Evolutionary conservation across 768 basidiomycete genomes (phyloP).

Genomic region (Psilocybe cubensis): DNA sequence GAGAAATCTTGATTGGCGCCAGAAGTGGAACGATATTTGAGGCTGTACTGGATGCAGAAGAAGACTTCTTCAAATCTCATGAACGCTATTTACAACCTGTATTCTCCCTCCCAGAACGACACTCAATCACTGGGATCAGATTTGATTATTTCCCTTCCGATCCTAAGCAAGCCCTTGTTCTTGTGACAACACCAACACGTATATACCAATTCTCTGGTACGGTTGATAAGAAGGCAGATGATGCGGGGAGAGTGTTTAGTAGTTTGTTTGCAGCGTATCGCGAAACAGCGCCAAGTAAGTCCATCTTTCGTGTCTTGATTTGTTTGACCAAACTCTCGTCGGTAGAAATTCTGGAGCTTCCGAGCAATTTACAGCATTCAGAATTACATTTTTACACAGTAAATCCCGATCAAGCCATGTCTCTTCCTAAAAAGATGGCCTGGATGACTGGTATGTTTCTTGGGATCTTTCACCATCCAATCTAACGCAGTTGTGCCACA

Average conservation of each 20-base stretch:
- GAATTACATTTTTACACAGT: constrained; percentile 82
- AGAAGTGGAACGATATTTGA: constrained; percentile 88
- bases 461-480: background rate
- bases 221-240: constrained; percentile 71
- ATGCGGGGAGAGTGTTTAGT: constrained; percentile 75
- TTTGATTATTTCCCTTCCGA: constrained; percentile 76
- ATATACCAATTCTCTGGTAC: constrained; percentile 89
- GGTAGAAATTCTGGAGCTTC: constrained; percentile 88
- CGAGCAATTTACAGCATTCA: constrained; percentile 74
- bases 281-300: constrained; percentile 78
- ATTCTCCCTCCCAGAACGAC: constrained; percentile 78
- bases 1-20: constrained; percentile 87
- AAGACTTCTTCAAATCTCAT: constrained; percentile 90
- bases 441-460: constrained; percentile 84
- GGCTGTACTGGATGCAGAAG: constrained; percentile 86
- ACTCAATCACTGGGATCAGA: constrained; percentile 83
- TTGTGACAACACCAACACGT: constrained; percentile 84
- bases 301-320: constrained; percentile 18
- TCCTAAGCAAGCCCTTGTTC: constrained; percentile 65
- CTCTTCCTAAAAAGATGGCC: constrained; percentile 75
- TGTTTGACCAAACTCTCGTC: constrained; percentile 7
- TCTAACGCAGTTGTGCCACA: constrained; percentile 27
- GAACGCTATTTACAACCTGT: constrained; percentile 78
- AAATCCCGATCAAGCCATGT: constrained; percentile 69
- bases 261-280: constrained; percentile 73